Base-by-base conservation (phyloP, 2,329 filamentous ascomycete genomes). In the Trichophyton simii region DNA sequence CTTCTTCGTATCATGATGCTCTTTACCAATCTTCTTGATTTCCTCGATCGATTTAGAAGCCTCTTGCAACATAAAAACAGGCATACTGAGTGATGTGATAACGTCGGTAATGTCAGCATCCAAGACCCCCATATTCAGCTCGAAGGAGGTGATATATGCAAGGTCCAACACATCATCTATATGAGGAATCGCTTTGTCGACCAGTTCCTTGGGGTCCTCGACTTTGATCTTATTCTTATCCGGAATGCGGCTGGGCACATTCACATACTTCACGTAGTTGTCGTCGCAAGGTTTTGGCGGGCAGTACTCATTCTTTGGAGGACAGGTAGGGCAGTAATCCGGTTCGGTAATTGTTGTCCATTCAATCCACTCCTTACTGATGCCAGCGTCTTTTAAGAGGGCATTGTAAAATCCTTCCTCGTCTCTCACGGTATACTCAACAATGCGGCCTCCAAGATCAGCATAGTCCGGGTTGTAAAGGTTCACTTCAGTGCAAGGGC, bases 21-120 rank as follows among this genome's bases (percentile, higher is more conserved):
- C 59, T n/a, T 61, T 61, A 34, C 59, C 59, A 36, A 61, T 61
- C n/a, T 61, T 55, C 18, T 55, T 60, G n/a, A 60, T 44, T 8
- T 60, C 50, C 13, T 52, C 28, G n/a, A 60, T 60, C 2, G 46
- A 60, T 13, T 60, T 42, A 48, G 34, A 38, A 15, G 59, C 50
- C 8, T 61, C 48, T 15, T 61, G 59, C 9, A 61, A 50, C 59
- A 61, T 61, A 34, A 61, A 57, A 18, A 57, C 9, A 13, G 59
- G 59, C 48, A 61, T 57, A 20, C 58, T 38, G 25, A 60, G 18
- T 7, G 58, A 18, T 1, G 25, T 60, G 5, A 25, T 41, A 15
- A 61, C 59, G 9, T 57, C 59, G 3, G 25, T 50, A 3, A 20
- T n/a, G 18, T 57, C 59, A 22, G 34, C 59, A 57, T 57, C 59